These are phyloP conservation scores for Kurtzmaniella quercitrusa DNA, from an alignment of 1,139 yeast species.

Conservation along the genomic window DNA sequence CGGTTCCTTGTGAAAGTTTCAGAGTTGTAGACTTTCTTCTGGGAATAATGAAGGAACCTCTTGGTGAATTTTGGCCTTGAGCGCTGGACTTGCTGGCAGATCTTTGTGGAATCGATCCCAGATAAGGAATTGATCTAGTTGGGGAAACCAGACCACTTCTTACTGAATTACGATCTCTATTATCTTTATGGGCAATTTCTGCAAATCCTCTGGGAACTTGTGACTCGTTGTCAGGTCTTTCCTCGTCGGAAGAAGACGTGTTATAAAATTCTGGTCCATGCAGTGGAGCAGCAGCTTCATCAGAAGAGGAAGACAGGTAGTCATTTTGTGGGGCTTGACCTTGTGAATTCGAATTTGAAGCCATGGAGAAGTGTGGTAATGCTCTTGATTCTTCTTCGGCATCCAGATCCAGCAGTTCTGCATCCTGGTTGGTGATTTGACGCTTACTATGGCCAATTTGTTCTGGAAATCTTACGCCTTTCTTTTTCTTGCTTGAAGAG, in stretches of 20 bases:
- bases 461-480: not conserved
- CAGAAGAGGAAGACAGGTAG: not conserved
- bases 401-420: conserved; percentile 6
- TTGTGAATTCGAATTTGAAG: not conserved
- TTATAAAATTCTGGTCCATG: not conserved
- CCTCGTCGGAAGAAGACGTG: not conserved
- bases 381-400: conserved; percentile 7
- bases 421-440: not conserved
- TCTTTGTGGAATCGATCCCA: not conserved
- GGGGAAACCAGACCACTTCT: not conserved
- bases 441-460: not conserved
- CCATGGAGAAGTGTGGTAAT: not conserved
- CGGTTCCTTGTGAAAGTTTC: conserved; percentile 3
- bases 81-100: not conserved
- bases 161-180: not conserved
- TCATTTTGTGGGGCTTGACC: not conserved
- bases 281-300: not conserved
- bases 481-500: not conserved
- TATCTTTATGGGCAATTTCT: not conserved
- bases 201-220: not conserved
- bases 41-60: not conserved
- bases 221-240: not conserved
- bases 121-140: not conserved
- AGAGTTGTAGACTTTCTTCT: not conserved
- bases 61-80: not conserved